phyloP scores from a whole-genome alignment of 2,329 filamentous ascomycete genomes.

The Trichoderma koningiopsis region DNA sequence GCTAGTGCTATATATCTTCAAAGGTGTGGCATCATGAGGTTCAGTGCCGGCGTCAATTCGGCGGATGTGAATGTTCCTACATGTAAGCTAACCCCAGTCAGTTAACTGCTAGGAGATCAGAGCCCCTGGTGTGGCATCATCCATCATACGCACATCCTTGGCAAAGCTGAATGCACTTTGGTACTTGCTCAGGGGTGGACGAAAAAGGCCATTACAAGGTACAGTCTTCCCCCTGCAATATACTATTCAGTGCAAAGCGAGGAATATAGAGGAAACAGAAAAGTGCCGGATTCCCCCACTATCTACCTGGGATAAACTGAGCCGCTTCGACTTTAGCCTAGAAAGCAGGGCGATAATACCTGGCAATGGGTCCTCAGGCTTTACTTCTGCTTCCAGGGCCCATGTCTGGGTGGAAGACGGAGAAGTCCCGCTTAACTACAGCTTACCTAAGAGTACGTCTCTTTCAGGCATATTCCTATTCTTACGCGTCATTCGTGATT shows the following conservation, averaged over 20 bases:
- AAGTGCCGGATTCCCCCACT: not conserved
- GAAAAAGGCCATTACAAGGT: not conserved
- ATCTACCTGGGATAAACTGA: not conserved
- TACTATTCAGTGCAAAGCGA: not conserved
- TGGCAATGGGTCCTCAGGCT: not conserved
- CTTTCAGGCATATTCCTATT: too few species aligned
- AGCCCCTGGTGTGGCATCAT: not conserved
- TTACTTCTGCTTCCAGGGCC: not conserved
- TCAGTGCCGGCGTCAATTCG: slow-evolving; percentile 22
- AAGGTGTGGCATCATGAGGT: not conserved
- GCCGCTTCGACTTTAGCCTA: not conserved
- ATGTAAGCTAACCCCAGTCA: slow-evolving; percentile 11
- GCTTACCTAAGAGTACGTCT: not conserved
- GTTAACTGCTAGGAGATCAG: not conserved
- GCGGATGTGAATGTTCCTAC: slow-evolving; percentile 7
- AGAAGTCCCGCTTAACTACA: not conserved
- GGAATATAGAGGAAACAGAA: not conserved
- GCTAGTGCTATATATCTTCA: not conserved
- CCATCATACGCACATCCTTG: not conserved
- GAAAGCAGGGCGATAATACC: not conserved
- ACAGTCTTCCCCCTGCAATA: not conserved
- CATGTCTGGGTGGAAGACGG: not conserved
- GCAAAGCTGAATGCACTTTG: not conserved
- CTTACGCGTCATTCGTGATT: not conserved
- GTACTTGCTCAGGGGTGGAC: not conserved